Evolutionary conservation across 805 yeast genomes (phyloP), one percentile per base, ranked within the genome.

Genomic region (Saccharomycopsis capsularis): DNA sequence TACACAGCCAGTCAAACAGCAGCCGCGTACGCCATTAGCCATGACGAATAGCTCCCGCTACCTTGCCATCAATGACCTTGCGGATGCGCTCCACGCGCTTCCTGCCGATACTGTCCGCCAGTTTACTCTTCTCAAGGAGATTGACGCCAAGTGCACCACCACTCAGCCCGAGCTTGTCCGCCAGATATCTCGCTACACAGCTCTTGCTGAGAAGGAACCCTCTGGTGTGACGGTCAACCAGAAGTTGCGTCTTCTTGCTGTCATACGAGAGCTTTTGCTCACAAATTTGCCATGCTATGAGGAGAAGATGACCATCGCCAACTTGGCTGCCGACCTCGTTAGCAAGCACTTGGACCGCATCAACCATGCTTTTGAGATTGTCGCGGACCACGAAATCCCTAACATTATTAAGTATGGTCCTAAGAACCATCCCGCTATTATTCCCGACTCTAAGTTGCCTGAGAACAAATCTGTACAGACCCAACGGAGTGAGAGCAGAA

Each of bases 251-350:
- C 16, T 36, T 29, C 11, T 46, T 32, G 21, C 41, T 35, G 46
- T 40, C 23, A 39, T 45, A n/a, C 49, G 49, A 47, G 43, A 49
- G 44, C 27, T 46, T 25, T 37, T 50, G 35, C 21, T 47, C 21
- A 45, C 38, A 50, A 71, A 91, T 48, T 79, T 91, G 70, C 97
- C 98, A 0, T 86, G 96, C 53, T 67, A 91, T 48, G 98, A 91
- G 62, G 97, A 93, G 63, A 93, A 93, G 66, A 88, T 93, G 95
- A 97, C 91, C 63, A 96, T 93, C 38, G 91, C 97, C 3, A 82
- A 91, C 1, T 82, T 87, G 36, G 96, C 97, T 21, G 75, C 86
- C 27, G 97, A 90, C 57, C 74, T 82, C 11, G 74, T 89, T 41
- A 68, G 73, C 27, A 78, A 81, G 51, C 85, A 87, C 59, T 67